Percentiles rank a stretch among this genome's conserved stretches.
Evolutionary conservation across 2,329 filamentous ascomycete species (phyloP).

Genomic region (Stagonosporopsis vannaccii): DNA sequence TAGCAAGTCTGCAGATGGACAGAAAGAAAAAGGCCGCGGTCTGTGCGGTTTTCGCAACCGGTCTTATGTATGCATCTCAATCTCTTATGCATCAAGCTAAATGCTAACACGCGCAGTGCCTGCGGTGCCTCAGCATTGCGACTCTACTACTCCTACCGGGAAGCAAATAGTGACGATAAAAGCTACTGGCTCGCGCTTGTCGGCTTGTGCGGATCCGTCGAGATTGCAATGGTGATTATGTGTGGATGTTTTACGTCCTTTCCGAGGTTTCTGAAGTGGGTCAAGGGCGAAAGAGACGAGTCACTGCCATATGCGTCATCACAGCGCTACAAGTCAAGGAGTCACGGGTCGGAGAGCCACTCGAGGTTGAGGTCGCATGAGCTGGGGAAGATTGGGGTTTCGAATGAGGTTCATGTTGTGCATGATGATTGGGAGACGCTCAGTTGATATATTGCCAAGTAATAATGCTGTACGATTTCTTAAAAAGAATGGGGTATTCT

Average conservation of each 20-base stretch:
- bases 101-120: background rate
- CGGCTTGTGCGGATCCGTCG: constrained; percentile 13
- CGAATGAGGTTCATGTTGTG: background rate
- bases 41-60: constrained; percentile 6
- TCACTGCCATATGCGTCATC: background rate
- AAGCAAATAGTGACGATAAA: constrained; percentile 15
- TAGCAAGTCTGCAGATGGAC: constrained; percentile 3
- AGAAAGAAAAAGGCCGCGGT: constrained; percentile 10
- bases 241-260: constrained; percentile 26
- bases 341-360: background rate
- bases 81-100: background rate
- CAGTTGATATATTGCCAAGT: too few species aligned
- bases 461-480: too few species aligned
- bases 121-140: constrained; percentile 1
- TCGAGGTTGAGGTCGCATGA: background rate
- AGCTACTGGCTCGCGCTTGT: constrained; percentile 21
- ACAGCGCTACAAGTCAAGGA: background rate
- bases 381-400: background rate
- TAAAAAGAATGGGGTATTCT: too few species aligned
- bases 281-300: background rate
- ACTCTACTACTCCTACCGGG: constrained; percentile 6
- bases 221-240: constrained; percentile 22
- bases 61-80: background rate
- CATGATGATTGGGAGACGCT: background rate
- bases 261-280: constrained; percentile 20